Evolutionary conservation across 345 rosid species (phyloP), one percentile per base, ranked within the genome.

Genomic region (Sonneratia alba): DNA sequence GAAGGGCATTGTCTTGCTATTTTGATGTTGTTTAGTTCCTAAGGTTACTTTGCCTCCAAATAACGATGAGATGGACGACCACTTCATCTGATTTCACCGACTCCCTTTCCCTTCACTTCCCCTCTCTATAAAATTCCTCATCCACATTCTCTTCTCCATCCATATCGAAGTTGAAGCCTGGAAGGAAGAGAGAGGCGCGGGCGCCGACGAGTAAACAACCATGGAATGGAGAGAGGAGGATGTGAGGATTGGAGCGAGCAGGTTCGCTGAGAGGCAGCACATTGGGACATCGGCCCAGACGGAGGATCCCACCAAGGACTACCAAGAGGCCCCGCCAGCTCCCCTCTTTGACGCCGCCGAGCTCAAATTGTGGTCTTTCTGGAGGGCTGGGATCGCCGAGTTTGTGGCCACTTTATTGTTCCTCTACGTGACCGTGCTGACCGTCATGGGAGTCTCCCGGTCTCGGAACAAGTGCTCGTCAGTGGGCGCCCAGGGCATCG

Each of bases 231-330:
- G 69, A 40, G 77, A 73, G 15, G 76, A 73, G 70, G 76, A 78
- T 18, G 77, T 78, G 38, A 74, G 73, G 55, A 36, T 78, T 36
- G 81, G 81, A 66, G 81, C 77, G 32, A 74, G 74, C 75, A 72
- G 32, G 55, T 72, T 38, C 66, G 19, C 74, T 14, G 81, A 70
- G 75, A 78, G 77, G 63, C 77, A 74, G 69, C 74, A 68, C 37
- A 72, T 72, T 27, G 74, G 74, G 48, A 73, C 77, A 18, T 36
- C 81, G 0, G 77, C 81, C 8, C 71, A 78, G 75, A 49, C 65
- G 2, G 64, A 59, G 7, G 64, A 59, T 59, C 32, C 13, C 34
- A 47, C 21, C 40, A 69, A 72, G 73, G 73, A 72, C 79, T 74
- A 71, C 68, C 68, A 69, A 59, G 69, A 70, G 63, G 43, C 75